Conservation (phyloP, 208 protist genomes). For the Tritrichomonas musculus region DNA sequence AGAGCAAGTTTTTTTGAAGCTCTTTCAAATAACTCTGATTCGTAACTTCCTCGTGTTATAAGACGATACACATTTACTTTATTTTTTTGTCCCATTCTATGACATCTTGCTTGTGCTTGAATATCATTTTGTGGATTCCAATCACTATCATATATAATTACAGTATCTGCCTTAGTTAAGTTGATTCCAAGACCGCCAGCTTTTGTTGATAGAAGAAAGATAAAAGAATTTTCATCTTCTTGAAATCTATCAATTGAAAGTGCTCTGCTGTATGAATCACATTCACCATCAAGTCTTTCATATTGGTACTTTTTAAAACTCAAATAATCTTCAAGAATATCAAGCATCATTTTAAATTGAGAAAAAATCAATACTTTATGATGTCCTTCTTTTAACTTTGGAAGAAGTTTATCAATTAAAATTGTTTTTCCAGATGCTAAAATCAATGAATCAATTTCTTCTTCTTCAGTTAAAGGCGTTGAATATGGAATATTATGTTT, state of each 20-base stretch:
- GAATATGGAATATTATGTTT: neutral
- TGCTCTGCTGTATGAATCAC: slow-evolving; percentile 39
- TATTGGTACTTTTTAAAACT: slow-evolving; percentile 30
- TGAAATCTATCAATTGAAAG: slow-evolving; percentile 51
- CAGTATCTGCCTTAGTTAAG: slow-evolving; percentile 63
- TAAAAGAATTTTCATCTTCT: slow-evolving; percentile 45
- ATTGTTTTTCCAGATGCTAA: slow-evolving; percentile 35
- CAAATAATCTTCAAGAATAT: slow-evolving; percentile 53
- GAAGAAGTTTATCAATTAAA: slow-evolving; percentile 51
- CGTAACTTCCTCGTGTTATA: slow-evolving; percentile 77
- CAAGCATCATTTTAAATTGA: slow-evolving; percentile 69
- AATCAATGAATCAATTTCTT: neutral
- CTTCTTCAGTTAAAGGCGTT: too few species aligned
- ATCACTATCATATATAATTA: slow-evolving; percentile 72
- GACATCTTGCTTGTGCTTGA: slow-evolving; percentile 80
- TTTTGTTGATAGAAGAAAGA: slow-evolving; percentile 63
- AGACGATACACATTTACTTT: slow-evolving; percentile 83
- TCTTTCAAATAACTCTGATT: slow-evolving; percentile 75
- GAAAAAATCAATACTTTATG: slow-evolving; percentile 95
- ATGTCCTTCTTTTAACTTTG: slow-evolving; percentile 58
- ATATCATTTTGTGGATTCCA: slow-evolving; percentile 96
- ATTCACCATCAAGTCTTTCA: slow-evolving; percentile 37
- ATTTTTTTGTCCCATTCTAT: slow-evolving; percentile 82
- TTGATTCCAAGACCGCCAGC: slow-evolving; percentile 69
- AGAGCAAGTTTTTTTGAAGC: slow-evolving; percentile 73